These are phyloP conservation scores for Jatropha multifida DNA, from an alignment of 441 rosid species.

Conservation along the genomic window DNA sequence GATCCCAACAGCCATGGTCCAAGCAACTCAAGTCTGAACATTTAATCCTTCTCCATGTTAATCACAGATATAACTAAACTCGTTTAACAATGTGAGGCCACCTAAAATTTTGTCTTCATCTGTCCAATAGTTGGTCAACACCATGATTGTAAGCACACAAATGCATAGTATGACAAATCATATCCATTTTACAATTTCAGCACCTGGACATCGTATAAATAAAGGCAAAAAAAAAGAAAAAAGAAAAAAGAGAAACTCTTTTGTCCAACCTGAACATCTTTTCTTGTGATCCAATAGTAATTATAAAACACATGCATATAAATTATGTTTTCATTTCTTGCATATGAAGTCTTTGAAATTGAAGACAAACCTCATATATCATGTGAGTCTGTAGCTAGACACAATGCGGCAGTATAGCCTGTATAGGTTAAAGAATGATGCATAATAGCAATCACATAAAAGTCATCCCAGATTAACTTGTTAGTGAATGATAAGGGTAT, in stretches of 20 bases:
- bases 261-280: not conserved
- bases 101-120: not conserved
- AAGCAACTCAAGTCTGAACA: not conserved
- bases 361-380: not conserved
- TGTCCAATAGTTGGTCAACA: not conserved
- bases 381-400: not conserved
- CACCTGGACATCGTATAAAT: not conserved
- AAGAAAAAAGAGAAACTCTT: not conserved
- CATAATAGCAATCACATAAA: not conserved
- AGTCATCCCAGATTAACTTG: not conserved
- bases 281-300: not conserved
- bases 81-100: not conserved
- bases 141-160: not conserved
- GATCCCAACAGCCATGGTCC: no score
- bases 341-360: not conserved
- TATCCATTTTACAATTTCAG: not conserved
- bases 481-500: not conserved
- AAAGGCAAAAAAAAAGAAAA: not conserved
- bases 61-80: not conserved
- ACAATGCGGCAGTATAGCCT: not conserved
- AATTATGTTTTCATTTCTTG: not conserved
- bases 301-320: not conserved
- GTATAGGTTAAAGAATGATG: not conserved
- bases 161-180: not conserved
- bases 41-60: not conserved